These are phyloP conservation scores for Vanrija sp. DNA, from an alignment of 1,284 basidiomycete genomes.

Conservation along the genomic window DNA sequence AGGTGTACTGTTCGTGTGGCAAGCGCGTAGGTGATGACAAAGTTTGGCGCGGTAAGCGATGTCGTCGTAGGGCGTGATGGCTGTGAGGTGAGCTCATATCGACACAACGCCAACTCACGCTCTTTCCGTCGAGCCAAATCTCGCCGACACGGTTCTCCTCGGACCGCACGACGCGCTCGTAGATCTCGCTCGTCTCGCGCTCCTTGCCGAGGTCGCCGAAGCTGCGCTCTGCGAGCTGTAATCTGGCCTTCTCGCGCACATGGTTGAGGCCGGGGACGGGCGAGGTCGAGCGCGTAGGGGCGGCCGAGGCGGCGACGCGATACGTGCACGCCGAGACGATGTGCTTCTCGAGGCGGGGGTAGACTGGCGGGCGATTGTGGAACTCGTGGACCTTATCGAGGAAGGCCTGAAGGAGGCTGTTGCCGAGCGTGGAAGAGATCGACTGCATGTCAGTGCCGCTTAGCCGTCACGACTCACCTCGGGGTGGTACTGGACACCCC, in stretches of 20 bases:
- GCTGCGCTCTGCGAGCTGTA: conserved; percentile 20
- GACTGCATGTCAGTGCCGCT: conserved; percentile 34
- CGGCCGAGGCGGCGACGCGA: conserved; percentile 25
- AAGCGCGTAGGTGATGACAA: conserved; percentile 44
- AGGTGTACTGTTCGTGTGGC: conserved; percentile 28
- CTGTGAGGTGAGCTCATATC: conserved; percentile 16
- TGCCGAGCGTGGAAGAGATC: conserved; percentile 49
- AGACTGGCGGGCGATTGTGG: conserved; percentile 26
- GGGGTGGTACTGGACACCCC: conserved; percentile 95
- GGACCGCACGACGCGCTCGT: conserved; percentile 44
- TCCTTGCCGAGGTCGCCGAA: conserved; percentile 22
- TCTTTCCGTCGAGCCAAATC: conserved; percentile 54
- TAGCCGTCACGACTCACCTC: conserved; percentile 52
- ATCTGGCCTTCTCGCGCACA: too few relatives aligned
- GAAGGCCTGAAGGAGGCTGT: conserved; percentile 46
- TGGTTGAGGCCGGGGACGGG: conserved; percentile 5
- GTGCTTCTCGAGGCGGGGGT: conserved; percentile 29
- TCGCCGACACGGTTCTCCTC: conserved; percentile 43
- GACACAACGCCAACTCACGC: conserved; percentile 28
- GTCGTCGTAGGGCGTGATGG: conserved; percentile 42
- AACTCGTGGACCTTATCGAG: conserved; percentile 32
- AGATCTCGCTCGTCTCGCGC: conserved; percentile 42
- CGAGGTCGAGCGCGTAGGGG: conserved; percentile 13
- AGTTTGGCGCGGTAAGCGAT: conserved; percentile 38
- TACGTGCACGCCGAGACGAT: conserved; percentile 39